Conservation (phyloP, 2,329 filamentous ascomycete genomes). For the Cladosporium sp. region DNA sequence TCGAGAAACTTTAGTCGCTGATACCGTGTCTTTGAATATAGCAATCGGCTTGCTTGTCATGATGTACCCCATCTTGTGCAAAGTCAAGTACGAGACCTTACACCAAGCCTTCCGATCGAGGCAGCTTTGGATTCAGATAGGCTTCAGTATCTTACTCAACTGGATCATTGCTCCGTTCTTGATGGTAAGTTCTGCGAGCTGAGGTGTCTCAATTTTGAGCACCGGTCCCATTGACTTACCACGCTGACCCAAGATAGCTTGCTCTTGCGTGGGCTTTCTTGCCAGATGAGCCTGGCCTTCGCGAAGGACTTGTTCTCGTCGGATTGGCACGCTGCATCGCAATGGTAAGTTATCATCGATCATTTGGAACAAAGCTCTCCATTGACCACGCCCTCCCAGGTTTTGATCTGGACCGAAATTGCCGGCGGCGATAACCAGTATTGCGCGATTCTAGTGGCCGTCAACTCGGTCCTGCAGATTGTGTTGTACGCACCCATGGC, state of each 20-base stretch:
- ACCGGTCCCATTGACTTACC: neutral
- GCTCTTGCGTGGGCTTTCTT: conserved; percentile 64
- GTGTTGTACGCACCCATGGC: conserved; percentile 49
- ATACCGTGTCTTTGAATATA: neutral
- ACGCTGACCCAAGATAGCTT: conserved; percentile 14
- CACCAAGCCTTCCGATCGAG: conserved; percentile 63
- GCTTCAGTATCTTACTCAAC: conserved; percentile 72
- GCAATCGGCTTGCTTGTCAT: conserved; percentile 78
- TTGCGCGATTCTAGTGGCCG: conserved; percentile 61
- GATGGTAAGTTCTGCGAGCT: conserved; percentile 61
- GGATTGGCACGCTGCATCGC: conserved; percentile 82
- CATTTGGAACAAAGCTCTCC: neutral
- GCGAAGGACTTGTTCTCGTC: conserved; percentile 71
- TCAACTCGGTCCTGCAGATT: conserved; percentile 50
- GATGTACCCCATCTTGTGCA: conserved; percentile 91
- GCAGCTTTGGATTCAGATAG: conserved; percentile 73
- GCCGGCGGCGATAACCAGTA: conserved; percentile 77
- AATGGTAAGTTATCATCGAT: conserved; percentile 56
- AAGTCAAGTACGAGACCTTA: conserved; percentile 73
- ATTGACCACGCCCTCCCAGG: conserved; percentile 27
- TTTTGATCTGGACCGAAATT: conserved; percentile 71
- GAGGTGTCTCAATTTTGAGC: too few species aligned
- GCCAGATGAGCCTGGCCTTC: conserved; percentile 47
- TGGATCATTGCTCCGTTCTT: conserved; percentile 81
- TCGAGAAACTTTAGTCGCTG: neutral